Conservation (phyloP, 768 basidiomycete species). For the Paxillus ammoniavirescens region DNA sequence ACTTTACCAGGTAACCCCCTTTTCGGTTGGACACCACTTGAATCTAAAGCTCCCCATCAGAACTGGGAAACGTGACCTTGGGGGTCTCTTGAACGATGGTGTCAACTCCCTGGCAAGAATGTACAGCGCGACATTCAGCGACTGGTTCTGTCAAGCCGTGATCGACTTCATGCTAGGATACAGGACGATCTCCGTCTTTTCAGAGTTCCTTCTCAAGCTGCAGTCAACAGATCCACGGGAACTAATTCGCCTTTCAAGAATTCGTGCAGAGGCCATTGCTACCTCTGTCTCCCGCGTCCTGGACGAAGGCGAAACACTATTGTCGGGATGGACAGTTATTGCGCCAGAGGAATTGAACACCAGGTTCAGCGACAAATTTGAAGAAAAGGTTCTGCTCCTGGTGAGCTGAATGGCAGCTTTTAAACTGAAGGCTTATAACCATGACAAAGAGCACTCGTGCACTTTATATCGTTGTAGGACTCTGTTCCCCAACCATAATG, state of each 20-base stretch:
- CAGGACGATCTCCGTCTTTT: slow-evolving; percentile 83
- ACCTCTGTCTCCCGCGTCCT: slow-evolving; percentile 79
- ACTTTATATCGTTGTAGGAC: slow-evolving; percentile 74
- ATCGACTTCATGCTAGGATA: slow-evolving; percentile 91
- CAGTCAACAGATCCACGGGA: slow-evolving; percentile 92
- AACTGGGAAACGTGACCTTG: slow-evolving; percentile 93
- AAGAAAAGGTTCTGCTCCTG: slow-evolving; percentile 90
- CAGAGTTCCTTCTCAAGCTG: slow-evolving; percentile 87
- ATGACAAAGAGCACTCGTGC: slow-evolving; percentile 41
- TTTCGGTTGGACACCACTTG: neutral
- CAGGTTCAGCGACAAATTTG: slow-evolving; percentile 75
- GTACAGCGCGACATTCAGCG: slow-evolving; percentile 87
- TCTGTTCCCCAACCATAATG: neutral
- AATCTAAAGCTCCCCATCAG: slow-evolving; percentile 36
- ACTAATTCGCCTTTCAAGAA: slow-evolving; percentile 82
- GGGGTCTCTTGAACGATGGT: slow-evolving; percentile 92
- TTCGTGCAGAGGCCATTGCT: slow-evolving; percentile 90
- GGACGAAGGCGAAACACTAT: slow-evolving; percentile 68
- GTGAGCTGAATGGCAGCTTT: slow-evolving; percentile 44
- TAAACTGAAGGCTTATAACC: neutral
- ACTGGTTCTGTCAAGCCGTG: slow-evolving; percentile 97
- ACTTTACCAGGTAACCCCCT: slow-evolving; percentile 70
- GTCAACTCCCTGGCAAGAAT: slow-evolving; percentile 91
- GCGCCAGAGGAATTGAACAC: slow-evolving; percentile 75
- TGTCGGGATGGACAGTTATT: slow-evolving; percentile 91